These are phyloP conservation scores for Eragrostis tef DNA, from an alignment of 202 grass and related monocot species.

Conservation along the genomic window DNA sequence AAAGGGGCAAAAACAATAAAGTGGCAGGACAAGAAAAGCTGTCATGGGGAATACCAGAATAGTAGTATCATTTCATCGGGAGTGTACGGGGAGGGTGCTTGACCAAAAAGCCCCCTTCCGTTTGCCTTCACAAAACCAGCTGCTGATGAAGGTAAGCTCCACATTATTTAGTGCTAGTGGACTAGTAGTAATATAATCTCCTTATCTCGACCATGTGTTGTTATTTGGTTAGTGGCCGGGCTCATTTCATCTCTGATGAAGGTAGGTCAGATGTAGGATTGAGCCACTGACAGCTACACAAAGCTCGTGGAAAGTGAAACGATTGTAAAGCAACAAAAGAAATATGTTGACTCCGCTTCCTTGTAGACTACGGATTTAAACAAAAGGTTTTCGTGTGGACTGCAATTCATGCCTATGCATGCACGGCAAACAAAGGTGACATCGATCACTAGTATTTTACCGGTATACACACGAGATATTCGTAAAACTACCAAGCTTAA, in stretches of 20 bases:
- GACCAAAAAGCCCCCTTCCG: not conserved
- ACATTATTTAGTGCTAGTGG: not conserved
- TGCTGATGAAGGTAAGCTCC: no score
- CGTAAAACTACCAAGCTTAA: not conserved
- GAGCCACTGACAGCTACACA: not conserved
- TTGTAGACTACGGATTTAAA: no score
- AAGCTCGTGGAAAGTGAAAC: not conserved
- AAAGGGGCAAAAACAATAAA: slow-evolving; percentile 6
- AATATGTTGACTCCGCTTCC: no score
- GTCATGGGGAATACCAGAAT: slow-evolving; percentile 23
- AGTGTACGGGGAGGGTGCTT: not conserved
- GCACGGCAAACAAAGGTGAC: slow-evolving; percentile 7
- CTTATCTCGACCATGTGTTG: not conserved
- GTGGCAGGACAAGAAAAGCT: slow-evolving; percentile 22
- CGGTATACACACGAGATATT: not conserved
- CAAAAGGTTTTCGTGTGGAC: no score
- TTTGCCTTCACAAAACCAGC: not conserved
- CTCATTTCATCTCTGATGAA: not conserved
- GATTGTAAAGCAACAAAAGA: not conserved
- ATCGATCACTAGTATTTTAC: not conserved
- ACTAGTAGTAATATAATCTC: not conserved
- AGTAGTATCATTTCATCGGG: not conserved
- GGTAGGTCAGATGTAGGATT: not conserved
- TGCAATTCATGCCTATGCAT: no score
- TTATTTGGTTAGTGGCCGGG: slow-evolving; percentile 1